These are phyloP conservation scores for Russula griseocarnosa DNA, from an alignment of 768 basidiomycete species.

Conservation along the genomic window DNA sequence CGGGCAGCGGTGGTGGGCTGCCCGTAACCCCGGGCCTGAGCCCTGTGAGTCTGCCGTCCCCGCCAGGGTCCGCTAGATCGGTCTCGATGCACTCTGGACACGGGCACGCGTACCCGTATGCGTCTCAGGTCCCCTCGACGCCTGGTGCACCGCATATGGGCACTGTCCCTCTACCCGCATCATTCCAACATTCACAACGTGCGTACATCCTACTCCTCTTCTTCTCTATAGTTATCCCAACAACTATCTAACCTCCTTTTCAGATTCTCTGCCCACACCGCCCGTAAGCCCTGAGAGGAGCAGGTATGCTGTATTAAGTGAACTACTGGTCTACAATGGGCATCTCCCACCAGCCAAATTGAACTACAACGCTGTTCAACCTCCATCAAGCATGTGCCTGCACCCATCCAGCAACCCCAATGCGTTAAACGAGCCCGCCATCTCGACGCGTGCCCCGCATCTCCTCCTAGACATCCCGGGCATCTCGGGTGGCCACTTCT, in stretches of 20 bases:
- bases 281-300: slow-evolving; percentile 22
- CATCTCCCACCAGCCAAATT: slow-evolving; percentile 15
- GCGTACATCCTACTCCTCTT: slow-evolving; percentile 3
- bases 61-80: slow-evolving; percentile 20
- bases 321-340: slow-evolving; percentile 23
- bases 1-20: background rate
- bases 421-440: slow-evolving; percentile 19
- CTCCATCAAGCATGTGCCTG: slow-evolving; percentile 18
- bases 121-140: slow-evolving; percentile 11
- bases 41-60: slow-evolving; percentile 24
- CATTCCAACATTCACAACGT: slow-evolving; percentile 6
- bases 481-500: slow-evolving; percentile 15
- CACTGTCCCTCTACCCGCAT: slow-evolving; percentile 20
- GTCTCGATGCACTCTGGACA: slow-evolving; percentile 12
- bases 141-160: slow-evolving; percentile 22
- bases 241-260: background rate
- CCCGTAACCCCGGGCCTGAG: slow-evolving; percentile 20
- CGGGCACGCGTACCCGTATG: slow-evolving; percentile 1
- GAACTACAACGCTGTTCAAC: slow-evolving; percentile 15
- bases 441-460: slow-evolving; percentile 18
- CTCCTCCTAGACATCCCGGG: slow-evolving; percentile 25
- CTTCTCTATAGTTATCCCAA: background rate
- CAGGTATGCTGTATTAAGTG: slow-evolving; percentile 21
- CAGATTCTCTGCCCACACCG: slow-evolving; percentile 21
- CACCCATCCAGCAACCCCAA: slow-evolving; percentile 22